Percentiles rank a stretch among this genome's conserved stretches.
These are phyloP conservation scores for Mortierella sp. DNA, from an alignment of 371 early-diverging fungal species.

Conservation along the genomic window DNA sequence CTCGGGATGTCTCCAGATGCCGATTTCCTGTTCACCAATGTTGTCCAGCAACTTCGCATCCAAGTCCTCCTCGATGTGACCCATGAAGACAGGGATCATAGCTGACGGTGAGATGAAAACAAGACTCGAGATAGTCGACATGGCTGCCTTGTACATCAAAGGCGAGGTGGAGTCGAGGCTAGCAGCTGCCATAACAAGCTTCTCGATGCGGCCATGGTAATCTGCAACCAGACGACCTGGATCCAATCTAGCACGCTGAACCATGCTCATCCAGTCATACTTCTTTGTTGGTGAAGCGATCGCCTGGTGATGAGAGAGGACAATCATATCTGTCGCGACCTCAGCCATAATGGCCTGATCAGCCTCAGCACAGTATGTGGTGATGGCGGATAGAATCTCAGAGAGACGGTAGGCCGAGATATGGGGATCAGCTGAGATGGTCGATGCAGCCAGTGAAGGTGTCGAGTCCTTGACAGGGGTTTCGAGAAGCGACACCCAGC, in stretches of 20 bases:
- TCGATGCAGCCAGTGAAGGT: conserved; percentile 61
- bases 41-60: conserved; percentile 59
- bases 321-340: conserved; percentile 72
- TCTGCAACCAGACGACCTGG: conserved; percentile 75
- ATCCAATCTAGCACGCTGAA: conserved; percentile 79
- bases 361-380: conserved; percentile 58
- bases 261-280: conserved; percentile 88
- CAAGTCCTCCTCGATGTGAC: conserved; percentile 59
- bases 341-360: conserved; percentile 56
- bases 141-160: conserved; percentile 64
- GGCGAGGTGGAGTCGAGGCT: conserved; percentile 44
- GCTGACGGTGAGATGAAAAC: conserved; percentile 67
- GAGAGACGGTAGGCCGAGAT: conserved; percentile 66
- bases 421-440: conserved; percentile 61
- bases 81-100: conserved; percentile 59
- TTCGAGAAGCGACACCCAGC: conserved; percentile 67
- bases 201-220: conserved; percentile 57
- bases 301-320: conserved; percentile 79
- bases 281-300: conserved; percentile 74
- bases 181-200: conserved; percentile 58
- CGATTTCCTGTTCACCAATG: conserved; percentile 65
- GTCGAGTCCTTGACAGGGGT: conserved; percentile 62
- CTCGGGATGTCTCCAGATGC: conserved; percentile 77
- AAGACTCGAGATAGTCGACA: conserved; percentile 66
- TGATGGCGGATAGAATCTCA: conserved; percentile 73